Percentiles rank a stretch among this genome's conserved stretches.
Evolutionary conservation across 352 stramenopile genomes (phyloP).

Genomic region (Globisporangium irregulare): DNA sequence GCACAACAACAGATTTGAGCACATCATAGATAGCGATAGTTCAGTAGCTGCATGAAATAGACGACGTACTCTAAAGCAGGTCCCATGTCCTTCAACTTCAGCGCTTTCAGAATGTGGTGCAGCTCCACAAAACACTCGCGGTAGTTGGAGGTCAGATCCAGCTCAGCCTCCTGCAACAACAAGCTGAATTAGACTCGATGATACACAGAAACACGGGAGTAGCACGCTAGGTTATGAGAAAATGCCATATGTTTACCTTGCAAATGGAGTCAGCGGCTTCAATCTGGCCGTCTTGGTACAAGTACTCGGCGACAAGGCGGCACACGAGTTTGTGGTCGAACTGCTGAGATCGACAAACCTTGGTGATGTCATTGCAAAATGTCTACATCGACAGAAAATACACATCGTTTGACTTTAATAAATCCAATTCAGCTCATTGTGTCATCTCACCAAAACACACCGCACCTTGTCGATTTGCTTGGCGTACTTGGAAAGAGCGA

Average conservation of each 20-base stretch:
- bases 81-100: conserved; percentile 62
- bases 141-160: conserved; percentile 49
- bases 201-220: background rate
- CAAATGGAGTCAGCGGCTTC: conserved; percentile 67
- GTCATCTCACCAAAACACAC: background rate
- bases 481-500: conserved; percentile 69
- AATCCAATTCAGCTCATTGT: background rate
- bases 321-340: conserved; percentile 64
- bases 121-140: conserved; percentile 69
- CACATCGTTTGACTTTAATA: background rate
- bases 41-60: too few species aligned
- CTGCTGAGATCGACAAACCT: conserved; percentile 58
- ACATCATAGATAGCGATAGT: too few species aligned
- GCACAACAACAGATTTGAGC: background rate
- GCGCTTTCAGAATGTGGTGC: conserved; percentile 56
- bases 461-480: conserved; percentile 82
- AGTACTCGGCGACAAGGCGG: conserved; percentile 67
- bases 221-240: background rate
- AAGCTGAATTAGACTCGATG: background rate
- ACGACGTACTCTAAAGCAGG: conserved; percentile 49
- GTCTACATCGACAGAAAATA: conserved; percentile 26
- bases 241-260: conserved; percentile 29
- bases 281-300: conserved; percentile 80
- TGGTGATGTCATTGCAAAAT: conserved; percentile 62
- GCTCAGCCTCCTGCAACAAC: conserved; percentile 43